Conservation (phyloP, 1,284 basidiomycete species). For the Xerocomus amazonicus region DNA sequence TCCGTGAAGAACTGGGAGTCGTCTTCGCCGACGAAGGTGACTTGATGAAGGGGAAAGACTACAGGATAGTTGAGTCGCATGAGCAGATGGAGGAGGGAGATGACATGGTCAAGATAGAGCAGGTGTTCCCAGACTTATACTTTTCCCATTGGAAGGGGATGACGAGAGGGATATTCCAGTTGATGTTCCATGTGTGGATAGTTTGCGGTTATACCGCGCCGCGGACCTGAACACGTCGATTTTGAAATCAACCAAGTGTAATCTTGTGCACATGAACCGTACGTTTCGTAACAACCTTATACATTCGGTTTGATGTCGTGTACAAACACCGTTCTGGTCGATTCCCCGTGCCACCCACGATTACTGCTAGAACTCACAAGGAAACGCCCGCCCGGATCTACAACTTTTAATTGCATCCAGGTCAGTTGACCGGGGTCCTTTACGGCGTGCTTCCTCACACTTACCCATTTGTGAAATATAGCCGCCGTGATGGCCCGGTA, state of each 20-base stretch:
- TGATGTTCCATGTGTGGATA: constrained; percentile 21
- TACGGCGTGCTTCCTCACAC: constrained; percentile 38
- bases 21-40: constrained; percentile 40
- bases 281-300: constrained; percentile 33
- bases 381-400: constrained; percentile 84
- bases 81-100: constrained; percentile 10
- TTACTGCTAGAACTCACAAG: constrained; percentile 92
- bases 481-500: constrained; percentile 95
- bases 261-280: constrained; percentile 18
- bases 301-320: constrained; percentile 71
- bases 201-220: constrained; percentile 32
- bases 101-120: constrained; percentile 19
- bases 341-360: constrained; percentile 91
- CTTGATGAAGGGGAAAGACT: constrained; percentile 35
- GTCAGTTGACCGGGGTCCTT: constrained; percentile 17
- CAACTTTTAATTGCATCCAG: constrained; percentile 49
- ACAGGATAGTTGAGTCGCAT: constrained; percentile 33
- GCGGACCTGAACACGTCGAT: constrained; percentile 29
- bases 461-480: constrained; percentile 86
- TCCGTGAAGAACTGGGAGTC: constrained; percentile 48
- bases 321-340: constrained; percentile 83
- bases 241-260: constrained; percentile 31
- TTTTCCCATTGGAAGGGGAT: constrained; percentile 27
- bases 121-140: constrained; percentile 28
- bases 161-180: constrained; percentile 31